Conservation (phyloP, 805 yeast genomes). For the Blastobotrys chiropterorum region DNA sequence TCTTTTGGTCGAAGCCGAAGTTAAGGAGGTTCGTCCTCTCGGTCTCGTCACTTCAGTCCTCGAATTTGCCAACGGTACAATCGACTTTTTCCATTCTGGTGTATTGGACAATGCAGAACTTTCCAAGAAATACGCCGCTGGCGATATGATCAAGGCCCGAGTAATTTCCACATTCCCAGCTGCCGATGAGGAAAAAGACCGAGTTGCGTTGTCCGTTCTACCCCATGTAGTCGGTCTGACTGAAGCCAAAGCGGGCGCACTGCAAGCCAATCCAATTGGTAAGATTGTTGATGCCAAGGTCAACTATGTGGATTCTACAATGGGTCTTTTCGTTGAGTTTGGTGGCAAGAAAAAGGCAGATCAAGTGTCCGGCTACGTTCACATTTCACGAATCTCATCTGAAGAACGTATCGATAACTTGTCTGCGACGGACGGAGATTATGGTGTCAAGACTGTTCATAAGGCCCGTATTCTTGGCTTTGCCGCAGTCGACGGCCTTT, state of each 20-base stretch:
- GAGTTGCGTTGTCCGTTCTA: slow-evolving; percentile 56
- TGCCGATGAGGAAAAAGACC: slow-evolving; percentile 46
- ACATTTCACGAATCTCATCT: slow-evolving; percentile 53
- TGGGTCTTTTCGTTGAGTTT: slow-evolving; percentile 36
- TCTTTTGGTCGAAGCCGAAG: slow-evolving; percentile 63
- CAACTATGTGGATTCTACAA: slow-evolving; percentile 40
- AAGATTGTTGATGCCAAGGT: slow-evolving; percentile 53
- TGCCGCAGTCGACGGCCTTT: slow-evolving; percentile 58
- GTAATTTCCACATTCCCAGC: slow-evolving; percentile 46
- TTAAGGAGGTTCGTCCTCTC: slow-evolving; percentile 48
- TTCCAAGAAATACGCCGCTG: slow-evolving; percentile 49
- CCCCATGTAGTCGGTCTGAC: slow-evolving; percentile 45
- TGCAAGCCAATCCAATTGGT: slow-evolving; percentile 77
- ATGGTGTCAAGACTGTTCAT: slow-evolving; percentile 59
- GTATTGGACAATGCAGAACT: slow-evolving; percentile 35
- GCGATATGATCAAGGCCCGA: slow-evolving; percentile 63
- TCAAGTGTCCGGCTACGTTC: slow-evolving; percentile 58
- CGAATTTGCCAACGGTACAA: slow-evolving; percentile 68
- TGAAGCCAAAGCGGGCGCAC: slow-evolving; percentile 27
- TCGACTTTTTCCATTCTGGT: slow-evolving; percentile 61
- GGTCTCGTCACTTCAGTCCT: slow-evolving; percentile 71
- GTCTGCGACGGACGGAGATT: slow-evolving; percentile 28
- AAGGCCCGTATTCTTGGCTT: slow-evolving; percentile 72
- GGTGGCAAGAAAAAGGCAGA: slow-evolving; percentile 41
- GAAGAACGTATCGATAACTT: slow-evolving; percentile 35